Percentiles rank a stretch among this genome's conserved stretches.
Conservation (phyloP, 441 rosid genomes). For the Rhodomyrtus psidioides region DNA sequence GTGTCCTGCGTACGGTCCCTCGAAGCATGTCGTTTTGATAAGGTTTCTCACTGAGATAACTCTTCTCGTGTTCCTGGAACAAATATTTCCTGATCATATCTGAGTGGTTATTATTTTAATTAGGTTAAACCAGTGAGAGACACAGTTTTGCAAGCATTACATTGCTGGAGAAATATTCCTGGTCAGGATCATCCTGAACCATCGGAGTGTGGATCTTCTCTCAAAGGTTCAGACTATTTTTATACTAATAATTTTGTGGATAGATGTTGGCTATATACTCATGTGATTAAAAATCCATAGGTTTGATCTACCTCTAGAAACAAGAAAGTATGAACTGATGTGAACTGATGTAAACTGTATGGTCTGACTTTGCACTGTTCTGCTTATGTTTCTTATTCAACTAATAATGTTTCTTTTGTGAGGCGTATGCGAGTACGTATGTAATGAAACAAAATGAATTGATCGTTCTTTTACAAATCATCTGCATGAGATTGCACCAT, state of each 20-base stretch:
- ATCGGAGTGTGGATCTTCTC: constrained; percentile 72
- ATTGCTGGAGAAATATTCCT: constrained; percentile 67
- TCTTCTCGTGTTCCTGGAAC: background rate
- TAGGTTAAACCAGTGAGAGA: constrained; percentile 97
- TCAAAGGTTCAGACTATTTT: constrained; percentile 50
- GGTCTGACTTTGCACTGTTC: background rate
- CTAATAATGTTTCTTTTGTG: background rate
- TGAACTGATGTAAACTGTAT: background rate
- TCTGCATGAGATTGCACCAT: background rate
- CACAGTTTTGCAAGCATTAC: constrained; percentile 57
- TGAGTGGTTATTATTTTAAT: background rate
- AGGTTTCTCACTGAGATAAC: constrained; percentile 24
- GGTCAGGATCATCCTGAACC: constrained; percentile 56
- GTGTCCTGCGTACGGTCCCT: constrained; percentile 66
- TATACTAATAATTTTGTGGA: background rate
- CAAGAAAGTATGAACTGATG: background rate
- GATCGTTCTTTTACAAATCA: background rate
- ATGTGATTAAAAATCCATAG: background rate
- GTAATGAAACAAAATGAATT: background rate
- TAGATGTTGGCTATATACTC: background rate
- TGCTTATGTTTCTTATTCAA: background rate
- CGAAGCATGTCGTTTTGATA: constrained; percentile 92
- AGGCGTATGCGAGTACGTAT: background rate
- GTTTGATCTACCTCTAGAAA: background rate
- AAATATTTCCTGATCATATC: background rate